Evolutionary conservation across 345 rosid genomes (phyloP).

Genomic region (Theobroma cacao): DNA sequence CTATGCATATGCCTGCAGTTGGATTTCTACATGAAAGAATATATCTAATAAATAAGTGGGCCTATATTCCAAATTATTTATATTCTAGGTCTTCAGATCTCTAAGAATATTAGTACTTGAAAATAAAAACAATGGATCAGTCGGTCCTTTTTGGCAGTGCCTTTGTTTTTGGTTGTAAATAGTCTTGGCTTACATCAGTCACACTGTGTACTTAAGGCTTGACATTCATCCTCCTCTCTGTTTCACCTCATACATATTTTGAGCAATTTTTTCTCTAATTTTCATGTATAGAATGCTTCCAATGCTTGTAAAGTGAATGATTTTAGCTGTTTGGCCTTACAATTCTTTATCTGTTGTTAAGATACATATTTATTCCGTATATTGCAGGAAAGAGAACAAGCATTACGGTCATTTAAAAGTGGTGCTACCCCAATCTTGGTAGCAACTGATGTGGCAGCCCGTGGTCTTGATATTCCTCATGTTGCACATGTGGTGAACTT

Average conservation of each 20-base stretch:
- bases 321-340: background rate
- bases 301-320: background rate
- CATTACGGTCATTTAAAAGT: slow-evolving; percentile 78
- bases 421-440: slow-evolving; percentile 92
- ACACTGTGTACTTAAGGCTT: background rate
- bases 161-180: background rate
- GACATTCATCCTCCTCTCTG: background rate
- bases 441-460: slow-evolving; percentile 94
- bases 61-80: background rate
- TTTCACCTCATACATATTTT: background rate
- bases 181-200: background rate
- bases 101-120: background rate
- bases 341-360: background rate
- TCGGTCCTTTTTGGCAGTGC: background rate
- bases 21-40: background rate
- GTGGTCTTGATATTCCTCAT: slow-evolving; percentile 95
- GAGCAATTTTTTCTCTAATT: background rate
- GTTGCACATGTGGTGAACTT: slow-evolving; percentile 95
- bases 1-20: background rate
- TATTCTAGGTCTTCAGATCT: background rate
- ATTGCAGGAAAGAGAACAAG: slow-evolving; percentile 89
- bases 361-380: background rate
- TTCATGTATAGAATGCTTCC: background rate
- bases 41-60: background rate
- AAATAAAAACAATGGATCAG: background rate